Percentiles rank a stretch among this genome's conserved stretches.
Evolutionary conservation across 352 stramenopile species (phyloP).

Genomic region (Globisporangium cystogenes): DNA sequence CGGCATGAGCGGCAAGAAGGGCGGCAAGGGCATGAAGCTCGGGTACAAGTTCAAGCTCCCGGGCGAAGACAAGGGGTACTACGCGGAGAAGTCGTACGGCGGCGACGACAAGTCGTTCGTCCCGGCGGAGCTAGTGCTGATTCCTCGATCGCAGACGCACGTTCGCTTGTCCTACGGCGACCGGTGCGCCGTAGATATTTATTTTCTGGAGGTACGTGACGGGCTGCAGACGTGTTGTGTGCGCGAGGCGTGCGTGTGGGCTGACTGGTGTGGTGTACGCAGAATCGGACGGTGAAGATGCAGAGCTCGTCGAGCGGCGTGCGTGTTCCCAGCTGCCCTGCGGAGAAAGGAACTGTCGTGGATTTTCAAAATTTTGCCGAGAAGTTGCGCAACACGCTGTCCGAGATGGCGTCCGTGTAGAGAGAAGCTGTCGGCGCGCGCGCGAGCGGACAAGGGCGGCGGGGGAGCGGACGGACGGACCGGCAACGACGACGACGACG

Average conservation of each 20-base stretch:
- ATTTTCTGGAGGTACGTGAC: slow-evolving; percentile 82
- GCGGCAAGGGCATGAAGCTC: slow-evolving; percentile 82
- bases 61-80: slow-evolving; percentile 81
- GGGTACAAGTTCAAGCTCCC: slow-evolving; percentile 86
- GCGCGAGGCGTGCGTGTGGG: not conserved
- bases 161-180: slow-evolving; percentile 81
- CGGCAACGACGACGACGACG: too few relatives aligned
- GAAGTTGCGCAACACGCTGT: slow-evolving; percentile 77
- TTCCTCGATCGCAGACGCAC: slow-evolving; percentile 80
- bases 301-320: slow-evolving; percentile 73
- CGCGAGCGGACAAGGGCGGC: too few relatives aligned
- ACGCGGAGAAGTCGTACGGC: slow-evolving; percentile 79
- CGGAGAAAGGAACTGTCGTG: slow-evolving; percentile 62
- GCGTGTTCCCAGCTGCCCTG: slow-evolving; percentile 68
- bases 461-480: not conserved
- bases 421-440: not conserved
- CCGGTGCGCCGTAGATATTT: slow-evolving; percentile 87
- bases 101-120: slow-evolving; percentile 86
- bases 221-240: not conserved
- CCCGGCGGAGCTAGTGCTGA: slow-evolving; percentile 74
- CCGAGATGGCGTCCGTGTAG: slow-evolving; percentile 82
- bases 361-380: slow-evolving; percentile 78
- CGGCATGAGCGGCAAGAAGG: slow-evolving; percentile 59
- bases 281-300: slow-evolving; percentile 85
- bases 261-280: not conserved